phyloP scores from a whole-genome alignment of 805 yeast species.

The Monosporozyma aquatica region DNA sequence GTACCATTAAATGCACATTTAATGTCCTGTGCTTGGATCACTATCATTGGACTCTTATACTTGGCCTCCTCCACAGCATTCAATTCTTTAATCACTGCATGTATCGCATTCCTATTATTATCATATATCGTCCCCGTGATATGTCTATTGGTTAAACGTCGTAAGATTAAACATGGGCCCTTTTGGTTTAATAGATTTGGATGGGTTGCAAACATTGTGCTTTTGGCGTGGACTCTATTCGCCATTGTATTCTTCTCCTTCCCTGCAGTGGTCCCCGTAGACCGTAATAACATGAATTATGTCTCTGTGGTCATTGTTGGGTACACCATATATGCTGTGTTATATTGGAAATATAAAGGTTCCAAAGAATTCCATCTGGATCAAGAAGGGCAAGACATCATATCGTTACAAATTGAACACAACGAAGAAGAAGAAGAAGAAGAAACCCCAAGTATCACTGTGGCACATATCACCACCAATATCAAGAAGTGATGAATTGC shows the following conservation, averaged over 20 bases:
- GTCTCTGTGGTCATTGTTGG: conserved; percentile 49
- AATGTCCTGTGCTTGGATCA: conserved; percentile 44
- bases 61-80: conserved; percentile 62
- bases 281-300: conserved; percentile 57
- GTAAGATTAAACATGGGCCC: conserved; percentile 48
- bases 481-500: neutral
- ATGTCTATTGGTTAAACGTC: conserved; percentile 37
- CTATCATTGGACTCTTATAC: conserved; percentile 50
- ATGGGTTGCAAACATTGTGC: conserved; percentile 39
- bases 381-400: too few species aligned
- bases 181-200: conserved; percentile 59
- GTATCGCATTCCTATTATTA: conserved; percentile 50
- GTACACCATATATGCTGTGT: conserved; percentile 34
- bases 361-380: conserved; percentile 28
- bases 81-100: conserved; percentile 54
- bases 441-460: conserved; percentile 2
- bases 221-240: conserved; percentile 50
- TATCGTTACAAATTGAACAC: neutral
- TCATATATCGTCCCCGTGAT: conserved; percentile 51
- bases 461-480: neutral
- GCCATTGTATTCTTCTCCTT: conserved; percentile 53
- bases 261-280: conserved; percentile 56
- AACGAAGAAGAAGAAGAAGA: conserved; percentile 9
- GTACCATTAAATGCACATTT: conserved; percentile 57
- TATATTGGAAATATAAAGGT: conserved; percentile 45